Conservation (phyloP, 140 eudicot species). For the Oenanthe javanica region DNA sequence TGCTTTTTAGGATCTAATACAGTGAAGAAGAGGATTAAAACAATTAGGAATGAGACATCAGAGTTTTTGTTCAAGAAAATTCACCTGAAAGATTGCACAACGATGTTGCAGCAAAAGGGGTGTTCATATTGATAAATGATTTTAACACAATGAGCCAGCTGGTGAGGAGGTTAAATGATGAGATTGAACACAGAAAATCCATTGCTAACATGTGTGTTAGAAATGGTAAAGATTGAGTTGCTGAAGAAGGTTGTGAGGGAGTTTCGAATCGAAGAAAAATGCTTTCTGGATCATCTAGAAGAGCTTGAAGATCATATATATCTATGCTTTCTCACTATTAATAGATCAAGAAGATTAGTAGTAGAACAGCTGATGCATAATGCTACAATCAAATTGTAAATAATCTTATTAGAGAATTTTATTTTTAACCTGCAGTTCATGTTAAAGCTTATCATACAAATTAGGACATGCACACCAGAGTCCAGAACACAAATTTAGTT, state of each 20-base stretch:
- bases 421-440: background rate
- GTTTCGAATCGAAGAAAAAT: conserved; percentile 36
- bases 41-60: background rate
- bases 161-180: conserved; percentile 46
- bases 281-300: conserved; percentile 57
- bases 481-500: too few relatives aligned
- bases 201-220: conserved; percentile 51
- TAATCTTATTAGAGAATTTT: background rate
- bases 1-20: conserved; percentile 19
- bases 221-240: conserved; percentile 34
- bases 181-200: conserved; percentile 55
- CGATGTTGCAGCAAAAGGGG: conserved; percentile 78
- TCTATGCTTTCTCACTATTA: conserved; percentile 68
- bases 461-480: too few relatives aligned
- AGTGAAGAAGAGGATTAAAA: background rate
- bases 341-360: conserved; percentile 66
- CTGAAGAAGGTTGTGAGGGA: conserved; percentile 53
- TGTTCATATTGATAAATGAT: conserved; percentile 60
- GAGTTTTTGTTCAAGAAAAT: background rate
- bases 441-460: background rate
- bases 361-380: conserved; percentile 32
- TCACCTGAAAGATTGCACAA: conserved; percentile 33
- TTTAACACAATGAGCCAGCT: conserved; percentile 75
- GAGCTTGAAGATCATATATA: conserved; percentile 76
- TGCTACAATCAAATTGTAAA: background rate